These are phyloP conservation scores for Trichosporon faecale DNA, from an alignment of 1,284 basidiomycete species.

Conservation along the genomic window DNA sequence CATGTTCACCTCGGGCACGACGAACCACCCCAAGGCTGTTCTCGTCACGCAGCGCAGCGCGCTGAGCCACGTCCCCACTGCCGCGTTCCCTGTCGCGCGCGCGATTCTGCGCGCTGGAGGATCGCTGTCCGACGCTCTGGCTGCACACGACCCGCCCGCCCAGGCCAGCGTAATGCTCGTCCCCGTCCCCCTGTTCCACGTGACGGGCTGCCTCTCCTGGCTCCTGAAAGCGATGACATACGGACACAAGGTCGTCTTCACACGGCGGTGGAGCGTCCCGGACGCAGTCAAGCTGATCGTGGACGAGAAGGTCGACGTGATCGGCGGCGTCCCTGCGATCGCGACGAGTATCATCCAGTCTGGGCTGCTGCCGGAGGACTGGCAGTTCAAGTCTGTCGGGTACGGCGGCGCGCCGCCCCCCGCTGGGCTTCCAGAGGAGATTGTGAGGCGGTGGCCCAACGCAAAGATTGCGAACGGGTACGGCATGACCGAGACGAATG, in stretches of 20 bases:
- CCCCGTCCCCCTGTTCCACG: slow-evolving; percentile 48
- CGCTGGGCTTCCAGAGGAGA: slow-evolving; percentile 35
- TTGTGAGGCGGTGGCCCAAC: slow-evolving; percentile 36
- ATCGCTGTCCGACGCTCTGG: slow-evolving; percentile 22
- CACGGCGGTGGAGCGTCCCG: slow-evolving; percentile 36
- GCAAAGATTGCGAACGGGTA: slow-evolving; percentile 34
- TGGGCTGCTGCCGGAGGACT: slow-evolving; percentile 16
- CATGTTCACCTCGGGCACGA: slow-evolving; percentile 42
- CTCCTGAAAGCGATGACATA: slow-evolving; percentile 39
- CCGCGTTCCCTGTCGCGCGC: slow-evolving; percentile 36
- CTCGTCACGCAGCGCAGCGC: slow-evolving; percentile 43
- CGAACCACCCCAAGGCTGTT: slow-evolving; percentile 42
- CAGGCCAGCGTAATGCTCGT: slow-evolving; percentile 35
- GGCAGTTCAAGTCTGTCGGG: slow-evolving; percentile 35
- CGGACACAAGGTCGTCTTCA: slow-evolving; percentile 40
- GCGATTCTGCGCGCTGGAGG: slow-evolving; percentile 35
- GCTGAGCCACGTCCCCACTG: slow-evolving; percentile 35
- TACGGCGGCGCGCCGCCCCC: slow-evolving; percentile 49
- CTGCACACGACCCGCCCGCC: neutral
- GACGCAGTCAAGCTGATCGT: slow-evolving; percentile 36
- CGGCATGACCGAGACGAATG: slow-evolving; percentile 48
- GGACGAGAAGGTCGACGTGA: slow-evolving; percentile 35
- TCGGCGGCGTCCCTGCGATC: slow-evolving; percentile 48
- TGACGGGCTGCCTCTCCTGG: slow-evolving; percentile 48
- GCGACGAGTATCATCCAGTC: slow-evolving; percentile 31